Conservation (phyloP, 2,329 filamentous ascomycete genomes). For the Sodiomyces alkalinus region DNA sequence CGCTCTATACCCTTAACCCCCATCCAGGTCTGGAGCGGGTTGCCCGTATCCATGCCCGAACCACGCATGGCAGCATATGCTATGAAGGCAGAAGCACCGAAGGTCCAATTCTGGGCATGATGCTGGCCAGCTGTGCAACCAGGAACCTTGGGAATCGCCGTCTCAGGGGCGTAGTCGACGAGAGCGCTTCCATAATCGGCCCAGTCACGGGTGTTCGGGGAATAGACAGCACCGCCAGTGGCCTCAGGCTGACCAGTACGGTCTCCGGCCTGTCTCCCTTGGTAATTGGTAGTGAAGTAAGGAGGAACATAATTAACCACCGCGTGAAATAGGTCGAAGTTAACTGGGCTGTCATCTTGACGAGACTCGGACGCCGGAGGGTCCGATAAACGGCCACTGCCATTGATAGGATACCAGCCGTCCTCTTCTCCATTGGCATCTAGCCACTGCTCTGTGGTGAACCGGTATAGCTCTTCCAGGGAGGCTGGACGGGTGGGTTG, state of each 20-base stretch:
- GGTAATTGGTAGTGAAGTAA: no score
- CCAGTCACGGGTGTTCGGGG: conserved; percentile 4
- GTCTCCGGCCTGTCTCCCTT: no score
- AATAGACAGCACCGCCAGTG: not conserved
- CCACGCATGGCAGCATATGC: conserved; percentile 20
- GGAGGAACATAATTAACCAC: not conserved
- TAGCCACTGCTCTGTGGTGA: no score
- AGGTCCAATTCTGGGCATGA: conserved; percentile 7
- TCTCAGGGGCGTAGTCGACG: conserved; percentile 3
- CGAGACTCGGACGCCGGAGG: no score
- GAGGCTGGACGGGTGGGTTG: no score
- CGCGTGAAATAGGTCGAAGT: no score
- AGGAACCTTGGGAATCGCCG: conserved; percentile 3
- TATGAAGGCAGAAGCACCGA: conserved; percentile 13
- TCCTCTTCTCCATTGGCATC: no score
- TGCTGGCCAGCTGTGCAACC: conserved; percentile 6
- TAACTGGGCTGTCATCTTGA: no score
- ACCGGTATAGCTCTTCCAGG: no score
- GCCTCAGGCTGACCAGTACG: not conserved
- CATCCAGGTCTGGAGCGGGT: conserved; percentile 15
- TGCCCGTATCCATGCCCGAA: conserved; percentile 9
- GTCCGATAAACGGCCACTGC: no score
- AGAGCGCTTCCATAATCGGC: conserved; percentile 5
- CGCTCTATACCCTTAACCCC: conserved; percentile 5
- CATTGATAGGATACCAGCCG: no score